phyloP scores from a whole-genome alignment of 257 asterid species.

The Ophiorrhiza pumila region DNA sequence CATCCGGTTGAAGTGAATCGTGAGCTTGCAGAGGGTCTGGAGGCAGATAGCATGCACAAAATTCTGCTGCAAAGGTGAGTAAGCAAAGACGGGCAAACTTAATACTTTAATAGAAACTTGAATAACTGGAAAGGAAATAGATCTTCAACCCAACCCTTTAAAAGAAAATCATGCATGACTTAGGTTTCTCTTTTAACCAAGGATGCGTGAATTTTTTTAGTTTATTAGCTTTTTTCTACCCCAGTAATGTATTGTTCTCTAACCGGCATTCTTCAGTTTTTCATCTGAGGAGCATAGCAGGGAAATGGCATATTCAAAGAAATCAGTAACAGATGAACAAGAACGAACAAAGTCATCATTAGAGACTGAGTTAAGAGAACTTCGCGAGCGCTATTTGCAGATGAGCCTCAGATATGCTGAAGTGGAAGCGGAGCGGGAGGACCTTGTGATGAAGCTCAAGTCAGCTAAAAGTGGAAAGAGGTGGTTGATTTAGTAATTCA shows the following conservation, averaged over 20 bases:
- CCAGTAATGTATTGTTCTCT: not conserved
- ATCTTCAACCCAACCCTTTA: not conserved
- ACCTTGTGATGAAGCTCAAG: constrained; percentile 89
- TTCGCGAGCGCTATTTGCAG: constrained; percentile 70
- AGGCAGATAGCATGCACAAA: constrained; percentile 31
- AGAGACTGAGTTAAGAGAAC: constrained; percentile 73
- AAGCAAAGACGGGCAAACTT: not conserved
- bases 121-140: not conserved
- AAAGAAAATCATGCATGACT: not conserved
- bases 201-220: not conserved
- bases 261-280: constrained; percentile 24
- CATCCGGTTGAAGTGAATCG: constrained; percentile 19
- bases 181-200: too few relatives aligned
- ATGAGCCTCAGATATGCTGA: constrained; percentile 95
- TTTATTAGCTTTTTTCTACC: not conserved
- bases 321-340: constrained; percentile 27
- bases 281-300: constrained; percentile 29
- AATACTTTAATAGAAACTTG: not conserved
- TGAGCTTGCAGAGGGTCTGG: constrained; percentile 33
- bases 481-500: constrained; percentile 43
- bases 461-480: constrained; percentile 50
- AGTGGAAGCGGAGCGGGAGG: constrained; percentile 82
- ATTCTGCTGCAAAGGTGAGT: constrained; percentile 48
- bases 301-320: constrained; percentile 23
- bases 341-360: constrained; percentile 69